A percentile compares a stretch with the other conserved stretches of the same genome.
Conservation (phyloP, 2,329 filamentous ascomycete genomes). For the Cytospora mali region DNA sequence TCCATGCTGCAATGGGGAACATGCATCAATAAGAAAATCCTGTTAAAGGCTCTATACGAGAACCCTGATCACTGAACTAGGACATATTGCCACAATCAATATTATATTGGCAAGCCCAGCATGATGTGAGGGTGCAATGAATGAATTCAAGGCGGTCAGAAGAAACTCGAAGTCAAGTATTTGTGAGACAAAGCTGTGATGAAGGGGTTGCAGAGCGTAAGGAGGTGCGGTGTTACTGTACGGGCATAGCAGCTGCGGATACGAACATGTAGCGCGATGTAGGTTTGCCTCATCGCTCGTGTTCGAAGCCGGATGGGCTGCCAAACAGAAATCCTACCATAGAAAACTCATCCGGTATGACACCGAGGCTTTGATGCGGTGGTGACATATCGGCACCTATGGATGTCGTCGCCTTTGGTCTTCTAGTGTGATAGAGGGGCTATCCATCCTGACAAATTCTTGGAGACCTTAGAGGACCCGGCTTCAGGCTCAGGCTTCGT, state of each 20-base stretch:
- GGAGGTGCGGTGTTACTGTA: constrained; percentile 4
- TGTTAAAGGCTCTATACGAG: background rate
- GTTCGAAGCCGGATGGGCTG: constrained; percentile 2
- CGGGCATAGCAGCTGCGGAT: constrained; percentile 19
- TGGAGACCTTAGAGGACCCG: background rate
- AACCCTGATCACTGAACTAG: background rate
- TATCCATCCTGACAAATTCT: background rate
- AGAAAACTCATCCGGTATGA: background rate
- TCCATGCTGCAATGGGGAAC: constrained; percentile 11
- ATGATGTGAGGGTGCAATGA: background rate
- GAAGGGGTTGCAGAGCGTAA: constrained; percentile 6
- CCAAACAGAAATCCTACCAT: background rate
- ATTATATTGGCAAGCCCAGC: background rate
- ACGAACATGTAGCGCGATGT: constrained; percentile 13
- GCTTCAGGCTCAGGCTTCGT: background rate
- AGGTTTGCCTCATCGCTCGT: constrained; percentile 22
- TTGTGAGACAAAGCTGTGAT: constrained; percentile 5
- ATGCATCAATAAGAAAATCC: constrained; percentile 10
- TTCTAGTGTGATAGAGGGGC: background rate
- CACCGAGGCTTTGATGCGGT: background rate
- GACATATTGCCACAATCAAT: background rate
- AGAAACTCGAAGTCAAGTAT: background rate
- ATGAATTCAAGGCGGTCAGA: background rate
- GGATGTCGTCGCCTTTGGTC: background rate
- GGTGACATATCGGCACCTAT: background rate